Evolutionary conservation across 345 rosid species (phyloP).

Genomic region (Melaleuca quinquenervia): DNA sequence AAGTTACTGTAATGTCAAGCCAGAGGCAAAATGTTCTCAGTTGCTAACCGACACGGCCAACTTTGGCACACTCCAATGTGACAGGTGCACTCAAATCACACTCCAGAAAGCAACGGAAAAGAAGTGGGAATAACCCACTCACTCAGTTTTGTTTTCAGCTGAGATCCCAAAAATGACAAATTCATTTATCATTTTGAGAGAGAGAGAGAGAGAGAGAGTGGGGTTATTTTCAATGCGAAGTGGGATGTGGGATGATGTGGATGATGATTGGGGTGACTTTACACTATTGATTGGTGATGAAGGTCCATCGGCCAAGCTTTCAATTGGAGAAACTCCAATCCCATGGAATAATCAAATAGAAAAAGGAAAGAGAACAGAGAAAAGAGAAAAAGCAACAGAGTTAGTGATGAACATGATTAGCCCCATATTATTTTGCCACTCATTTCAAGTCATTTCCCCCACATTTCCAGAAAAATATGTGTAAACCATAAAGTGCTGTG

Average conservation of each 20-base stretch:
- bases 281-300: background rate
- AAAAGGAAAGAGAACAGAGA: background rate
- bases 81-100: background rate
- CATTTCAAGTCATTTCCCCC: background rate
- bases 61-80: background rate
- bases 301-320: constrained; percentile 6
- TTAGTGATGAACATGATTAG: constrained; percentile 41
- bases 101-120: background rate
- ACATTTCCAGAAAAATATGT: background rate
- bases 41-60: background rate
- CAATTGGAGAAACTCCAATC: constrained; percentile 15
- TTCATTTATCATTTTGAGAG: background rate
- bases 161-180: background rate
- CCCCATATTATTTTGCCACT: constrained; percentile 5
- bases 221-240: background rate
- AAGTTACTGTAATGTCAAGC: background rate
- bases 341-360: constrained; percentile 8
- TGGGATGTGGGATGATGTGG: constrained; percentile 9
- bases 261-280: constrained; percentile 10
- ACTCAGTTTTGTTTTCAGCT: background rate
- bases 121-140: background rate
- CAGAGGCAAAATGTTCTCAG: background rate
- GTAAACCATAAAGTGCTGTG: background rate
- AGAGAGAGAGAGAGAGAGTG: background rate
- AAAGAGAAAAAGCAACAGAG: background rate